A percentile compares a stretch with the other conserved stretches of the same genome.
phyloP scores from a whole-genome alignment of 306 rosid genomes.

The Castanea sativa region DNA sequence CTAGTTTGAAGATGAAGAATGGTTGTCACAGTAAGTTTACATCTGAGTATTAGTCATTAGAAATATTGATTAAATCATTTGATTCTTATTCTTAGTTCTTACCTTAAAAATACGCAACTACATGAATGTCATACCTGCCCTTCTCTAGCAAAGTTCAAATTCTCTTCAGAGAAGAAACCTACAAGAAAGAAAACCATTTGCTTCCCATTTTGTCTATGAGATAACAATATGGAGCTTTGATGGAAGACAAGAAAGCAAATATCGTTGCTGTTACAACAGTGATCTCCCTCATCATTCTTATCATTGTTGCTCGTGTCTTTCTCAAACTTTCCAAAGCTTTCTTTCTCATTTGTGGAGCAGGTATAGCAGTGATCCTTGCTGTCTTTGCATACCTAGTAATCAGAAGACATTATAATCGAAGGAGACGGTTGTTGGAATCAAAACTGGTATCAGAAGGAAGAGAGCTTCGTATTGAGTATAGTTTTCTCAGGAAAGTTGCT shows the following conservation, averaged over 20 bases:
- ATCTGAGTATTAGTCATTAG: too few species aligned
- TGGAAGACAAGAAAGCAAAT: constrained; percentile 75
- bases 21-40: too few species aligned
- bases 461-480: constrained; percentile 89
- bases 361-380: constrained; percentile 51
- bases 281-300: constrained; percentile 36
- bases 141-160: background rate
- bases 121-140: background rate
- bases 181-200: background rate
- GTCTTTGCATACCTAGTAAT: constrained; percentile 50
- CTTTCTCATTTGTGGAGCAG: constrained; percentile 75
- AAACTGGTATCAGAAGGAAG: constrained; percentile 55
- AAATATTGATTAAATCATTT: too few species aligned
- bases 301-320: constrained; percentile 46
- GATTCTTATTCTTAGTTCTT: background rate
- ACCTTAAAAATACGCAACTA: background rate
- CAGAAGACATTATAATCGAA: constrained; percentile 45
- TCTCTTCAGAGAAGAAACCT: background rate
- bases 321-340: constrained; percentile 51
- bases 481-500: constrained; percentile 80
- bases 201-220: background rate
- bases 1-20: background rate
- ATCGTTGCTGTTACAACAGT: constrained; percentile 38
- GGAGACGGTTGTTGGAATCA: constrained; percentile 49
- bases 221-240: constrained; percentile 33